Percentiles rank a stretch among this genome's conserved stretches.
Conservation (phyloP, 345 rosid species). For the Acer campestre region DNA sequence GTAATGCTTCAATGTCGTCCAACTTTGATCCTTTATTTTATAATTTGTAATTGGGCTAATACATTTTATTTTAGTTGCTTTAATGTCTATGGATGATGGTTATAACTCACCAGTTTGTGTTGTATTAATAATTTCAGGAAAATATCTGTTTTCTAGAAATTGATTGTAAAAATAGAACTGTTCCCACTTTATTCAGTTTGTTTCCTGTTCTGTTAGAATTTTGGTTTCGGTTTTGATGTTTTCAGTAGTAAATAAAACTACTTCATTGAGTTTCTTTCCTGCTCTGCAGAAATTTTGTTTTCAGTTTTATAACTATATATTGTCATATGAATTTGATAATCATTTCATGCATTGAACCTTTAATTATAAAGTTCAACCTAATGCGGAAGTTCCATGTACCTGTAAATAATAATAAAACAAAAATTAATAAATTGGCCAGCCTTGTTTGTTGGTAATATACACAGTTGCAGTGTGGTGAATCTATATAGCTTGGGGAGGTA, state of each 20-base stretch:
- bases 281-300: background rate
- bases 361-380: background rate
- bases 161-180: background rate
- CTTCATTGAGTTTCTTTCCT: background rate
- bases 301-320: background rate
- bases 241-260: background rate
- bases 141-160: background rate
- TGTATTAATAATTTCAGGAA: background rate
- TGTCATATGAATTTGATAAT: background rate
- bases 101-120: background rate
- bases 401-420: background rate
- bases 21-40: background rate
- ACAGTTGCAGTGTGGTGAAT: background rate
- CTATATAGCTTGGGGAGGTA: conserved; percentile 2
- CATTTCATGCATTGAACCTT: background rate
- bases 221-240: background rate
- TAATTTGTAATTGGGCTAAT: background rate
- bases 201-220: background rate
- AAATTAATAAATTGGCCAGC: background rate
- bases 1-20: background rate
- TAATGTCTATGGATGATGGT: background rate
- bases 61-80: background rate
- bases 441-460: background rate
- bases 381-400: background rate
- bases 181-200: background rate